phyloP scores from a whole-genome alignment of 257 asterid genomes.

The Jacaranda copaia region DNA sequence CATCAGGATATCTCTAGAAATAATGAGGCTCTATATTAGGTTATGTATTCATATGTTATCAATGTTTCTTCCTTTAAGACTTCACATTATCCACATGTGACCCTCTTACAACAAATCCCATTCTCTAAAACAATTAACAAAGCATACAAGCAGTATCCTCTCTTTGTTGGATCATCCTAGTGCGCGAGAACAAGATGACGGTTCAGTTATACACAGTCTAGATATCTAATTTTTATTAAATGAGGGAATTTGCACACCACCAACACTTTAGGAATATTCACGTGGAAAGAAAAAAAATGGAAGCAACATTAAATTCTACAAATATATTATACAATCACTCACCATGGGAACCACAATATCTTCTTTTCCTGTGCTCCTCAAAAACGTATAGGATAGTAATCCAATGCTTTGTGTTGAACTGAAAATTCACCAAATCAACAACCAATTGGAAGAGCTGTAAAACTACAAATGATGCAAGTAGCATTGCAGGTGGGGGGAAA shows the following conservation, averaged over 20 bases:
- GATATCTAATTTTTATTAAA: neutral
- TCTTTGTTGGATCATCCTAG: neutral
- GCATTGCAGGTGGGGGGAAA: neutral
- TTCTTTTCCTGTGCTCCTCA: constrained; percentile 85
- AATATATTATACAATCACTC: constrained; percentile 34
- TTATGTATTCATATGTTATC: neutral
- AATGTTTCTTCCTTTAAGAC: neutral
- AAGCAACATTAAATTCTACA: constrained; percentile 14
- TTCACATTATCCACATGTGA: neutral
- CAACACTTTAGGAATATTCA: neutral
- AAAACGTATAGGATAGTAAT: constrained; percentile 81
- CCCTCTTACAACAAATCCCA: neutral
- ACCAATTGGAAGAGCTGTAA: neutral
- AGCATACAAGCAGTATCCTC: neutral
- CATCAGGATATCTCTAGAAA: neutral
- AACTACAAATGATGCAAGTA: constrained; percentile 24
- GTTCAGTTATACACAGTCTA: constrained; percentile 3
- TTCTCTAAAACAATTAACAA: constrained; percentile 1
- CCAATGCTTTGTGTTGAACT: constrained; percentile 92
- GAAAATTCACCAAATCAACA: constrained; percentile 33
- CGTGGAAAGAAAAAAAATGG: neutral
- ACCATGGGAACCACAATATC: constrained; percentile 95
- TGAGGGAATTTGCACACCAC: neutral
- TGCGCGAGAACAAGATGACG: constrained; percentile 24
- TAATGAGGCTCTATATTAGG: neutral